Evolutionary conservation across 371 early-diverging fungal species (phyloP), one percentile per base, ranked within the genome.

Genomic region (Entomophthora muscae): DNA sequence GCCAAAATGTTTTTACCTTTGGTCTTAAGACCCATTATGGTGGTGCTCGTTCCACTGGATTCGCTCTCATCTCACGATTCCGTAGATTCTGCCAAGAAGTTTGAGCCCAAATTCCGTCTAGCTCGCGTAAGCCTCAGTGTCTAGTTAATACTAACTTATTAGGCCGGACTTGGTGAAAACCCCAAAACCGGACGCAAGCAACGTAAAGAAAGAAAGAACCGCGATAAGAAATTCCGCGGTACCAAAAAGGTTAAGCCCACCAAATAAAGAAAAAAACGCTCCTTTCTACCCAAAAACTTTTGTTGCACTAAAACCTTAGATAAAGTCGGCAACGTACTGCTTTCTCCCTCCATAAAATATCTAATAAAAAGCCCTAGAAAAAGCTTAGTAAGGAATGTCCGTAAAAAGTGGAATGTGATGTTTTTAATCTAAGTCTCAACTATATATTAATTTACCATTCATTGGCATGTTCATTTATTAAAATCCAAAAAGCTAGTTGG

Each of bases 151-250:
- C 26, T 33, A 32, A 53, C 12, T 24, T 55, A 17, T 57, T 67
- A 79, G 77, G 84, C 89, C 69, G 92, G 90, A 65, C 73, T 86
- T 67, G 84, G 78, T 70, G 88, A 84, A 74, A 72, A 75, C 68
- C 74, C 76, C 72, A 86, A 83, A 76, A 80, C 83, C 68, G 84
- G 90, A 68, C 92, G 98, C 76, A 98, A 95, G 88, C 96, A 95
- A 79, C 90, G 92, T 75, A 97, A 93, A 89, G 95, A 96, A 81
- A 85, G 88, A 80, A 95, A 97, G 92, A 98, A 96, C 95, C 87
- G 98, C 72, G 79, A 83, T 77, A 96, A 96, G 93, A 98, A 95
- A 87, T 93, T 86, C 86, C 92, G 67, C 97, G 98, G 74, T 90
- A 90, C 77, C 86, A 85, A 79, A 98, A 96, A 89, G 79, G 84